A percentile compares a stretch with the other conserved stretches of the same genome.
Conservation (phyloP, 78 protist species). For the Dictyostelium firmibasis region DNA sequence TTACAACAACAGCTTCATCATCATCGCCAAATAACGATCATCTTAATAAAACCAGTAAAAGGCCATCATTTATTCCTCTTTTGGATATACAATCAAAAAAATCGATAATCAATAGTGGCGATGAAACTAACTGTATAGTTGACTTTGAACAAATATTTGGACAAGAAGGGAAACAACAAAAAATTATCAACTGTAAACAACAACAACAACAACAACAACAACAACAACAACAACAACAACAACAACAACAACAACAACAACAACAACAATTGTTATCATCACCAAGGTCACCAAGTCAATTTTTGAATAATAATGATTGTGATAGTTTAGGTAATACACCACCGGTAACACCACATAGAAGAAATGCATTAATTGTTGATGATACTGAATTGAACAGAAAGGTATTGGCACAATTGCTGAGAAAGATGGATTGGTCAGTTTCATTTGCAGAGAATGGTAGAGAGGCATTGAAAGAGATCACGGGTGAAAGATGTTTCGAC, state of each 20-base stretch:
- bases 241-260: background rate
- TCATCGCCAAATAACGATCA: background rate
- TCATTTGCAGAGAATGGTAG: constrained; percentile 38
- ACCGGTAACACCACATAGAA: background rate
- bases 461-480: constrained; percentile 29
- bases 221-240: background rate
- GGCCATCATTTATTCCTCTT: background rate
- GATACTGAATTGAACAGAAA: constrained; percentile 59
- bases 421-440: constrained; percentile 18
- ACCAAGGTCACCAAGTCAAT: background rate
- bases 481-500: background rate
- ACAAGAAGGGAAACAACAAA: background rate
- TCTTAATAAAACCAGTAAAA: background rate
- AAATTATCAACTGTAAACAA: background rate
- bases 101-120: constrained; percentile 8
- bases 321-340: background rate
- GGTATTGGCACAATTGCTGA: constrained; percentile 35
- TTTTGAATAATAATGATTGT: background rate
- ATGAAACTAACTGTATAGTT: constrained; percentile 37
- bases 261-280: background rate
- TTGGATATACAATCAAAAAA: background rate
- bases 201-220: background rate
- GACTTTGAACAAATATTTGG: background rate
- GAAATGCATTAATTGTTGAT: constrained; percentile 42
- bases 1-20: background rate